phyloP scores from a whole-genome alignment of 768 basidiomycete genomes.

The Termitomyces heimii region DNA sequence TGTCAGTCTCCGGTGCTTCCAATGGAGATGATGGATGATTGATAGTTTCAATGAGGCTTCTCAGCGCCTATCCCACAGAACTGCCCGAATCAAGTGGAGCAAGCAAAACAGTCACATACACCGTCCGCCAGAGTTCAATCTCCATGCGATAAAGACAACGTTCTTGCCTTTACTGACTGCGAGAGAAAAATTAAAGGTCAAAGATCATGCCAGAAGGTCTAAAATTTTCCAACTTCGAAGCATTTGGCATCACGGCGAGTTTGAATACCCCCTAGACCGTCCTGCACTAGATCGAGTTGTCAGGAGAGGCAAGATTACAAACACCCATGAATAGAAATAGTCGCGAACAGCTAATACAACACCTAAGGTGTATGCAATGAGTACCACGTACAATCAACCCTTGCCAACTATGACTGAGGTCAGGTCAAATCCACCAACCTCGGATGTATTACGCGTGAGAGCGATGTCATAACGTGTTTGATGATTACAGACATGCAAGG shows the following conservation, averaged over 20 bases:
- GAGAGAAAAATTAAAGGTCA: too few relatives aligned
- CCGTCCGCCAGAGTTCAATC: not conserved
- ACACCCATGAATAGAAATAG: not conserved
- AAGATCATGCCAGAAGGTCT: too few relatives aligned
- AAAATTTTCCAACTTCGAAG: too few relatives aligned
- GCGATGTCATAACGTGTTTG: not conserved
- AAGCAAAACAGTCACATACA: not conserved
- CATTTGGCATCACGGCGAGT: too few relatives aligned
- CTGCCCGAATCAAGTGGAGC: not conserved
- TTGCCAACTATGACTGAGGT: not conserved
- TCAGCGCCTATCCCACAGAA: not conserved
- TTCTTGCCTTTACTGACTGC: too few relatives aligned
- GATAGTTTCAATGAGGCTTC: not conserved
- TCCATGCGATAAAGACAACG: too few relatives aligned
- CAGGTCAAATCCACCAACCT: not conserved
- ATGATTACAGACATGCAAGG: not conserved
- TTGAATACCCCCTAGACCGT: too few relatives aligned
- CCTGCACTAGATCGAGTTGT: not conserved
- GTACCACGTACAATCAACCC: not conserved
- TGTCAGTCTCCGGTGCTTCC: not conserved
- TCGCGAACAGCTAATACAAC: not conserved
- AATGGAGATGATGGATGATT: not conserved
- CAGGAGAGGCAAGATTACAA: not conserved
- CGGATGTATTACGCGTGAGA: not conserved
- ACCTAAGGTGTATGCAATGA: not conserved